These are phyloP conservation scores for Hanseniaspora clermontiae DNA, from an alignment of 805 yeast genomes.

Conservation along the genomic window DNA sequence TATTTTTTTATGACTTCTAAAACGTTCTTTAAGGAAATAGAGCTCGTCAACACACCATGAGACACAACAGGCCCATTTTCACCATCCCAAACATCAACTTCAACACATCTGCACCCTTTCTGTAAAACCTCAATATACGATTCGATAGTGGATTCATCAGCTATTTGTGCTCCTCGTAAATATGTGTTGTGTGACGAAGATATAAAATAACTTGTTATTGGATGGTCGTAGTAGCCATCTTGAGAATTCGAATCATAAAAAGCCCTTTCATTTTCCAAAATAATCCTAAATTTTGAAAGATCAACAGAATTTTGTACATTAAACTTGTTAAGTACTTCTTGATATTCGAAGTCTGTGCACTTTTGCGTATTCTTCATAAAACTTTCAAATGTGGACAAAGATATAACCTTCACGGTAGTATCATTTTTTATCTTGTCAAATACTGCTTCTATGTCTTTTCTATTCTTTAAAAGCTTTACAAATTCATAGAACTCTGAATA, in stretches of 20 bases:
- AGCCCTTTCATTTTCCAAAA: slow-evolving; percentile 25
- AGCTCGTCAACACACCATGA: slow-evolving; percentile 79
- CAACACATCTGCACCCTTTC: slow-evolving; percentile 89
- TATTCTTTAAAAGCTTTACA: slow-evolving; percentile 50
- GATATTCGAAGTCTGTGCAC: slow-evolving; percentile 29
- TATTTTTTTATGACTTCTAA: slow-evolving; percentile 63
- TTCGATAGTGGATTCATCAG: slow-evolving; percentile 76
- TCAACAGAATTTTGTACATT: slow-evolving; percentile 13
- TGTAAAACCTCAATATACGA: slow-evolving; percentile 79
- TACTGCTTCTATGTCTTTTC: slow-evolving; percentile 48
- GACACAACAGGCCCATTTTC: slow-evolving; percentile 71
- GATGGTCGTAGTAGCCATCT: slow-evolving; percentile 38
- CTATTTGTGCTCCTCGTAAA: slow-evolving; percentile 74
- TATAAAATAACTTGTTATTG: slow-evolving; percentile 74
- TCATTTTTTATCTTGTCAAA: slow-evolving; percentile 32
- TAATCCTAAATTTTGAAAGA: slow-evolving; percentile 22
- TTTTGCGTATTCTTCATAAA: slow-evolving; percentile 40
- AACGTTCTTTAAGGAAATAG: slow-evolving; percentile 58
- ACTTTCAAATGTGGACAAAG: slow-evolving; percentile 25
- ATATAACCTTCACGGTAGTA: slow-evolving; percentile 19
- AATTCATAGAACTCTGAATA: slow-evolving; percentile 67
- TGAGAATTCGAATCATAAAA: slow-evolving; percentile 13
- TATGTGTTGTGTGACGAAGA: slow-evolving; percentile 95
- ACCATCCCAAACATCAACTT: slow-evolving; percentile 90
- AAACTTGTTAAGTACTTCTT: slow-evolving; percentile 31